Evolutionary conservation across 345 rosid genomes (phyloP).

Genomic region (Streptanthus diversifolius): DNA sequence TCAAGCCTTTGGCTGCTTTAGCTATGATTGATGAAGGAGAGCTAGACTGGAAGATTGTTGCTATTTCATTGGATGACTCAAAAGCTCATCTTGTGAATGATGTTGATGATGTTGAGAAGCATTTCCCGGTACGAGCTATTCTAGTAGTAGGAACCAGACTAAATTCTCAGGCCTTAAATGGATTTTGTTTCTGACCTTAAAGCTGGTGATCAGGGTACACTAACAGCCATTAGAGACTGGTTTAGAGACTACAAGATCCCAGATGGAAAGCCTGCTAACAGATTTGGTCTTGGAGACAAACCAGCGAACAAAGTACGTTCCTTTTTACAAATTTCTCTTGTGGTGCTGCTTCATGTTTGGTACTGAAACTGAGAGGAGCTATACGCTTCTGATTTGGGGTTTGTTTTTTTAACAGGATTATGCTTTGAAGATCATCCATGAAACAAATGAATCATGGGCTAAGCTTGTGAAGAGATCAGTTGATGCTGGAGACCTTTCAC

Average conservation of each 20-base stretch:
- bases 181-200: neutral
- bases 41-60: constrained; percentile 96
- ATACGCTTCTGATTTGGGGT: neutral
- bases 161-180: neutral
- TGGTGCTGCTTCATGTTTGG: neutral
- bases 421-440: constrained; percentile 72
- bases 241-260: constrained; percentile 96
- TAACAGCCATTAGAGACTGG: constrained; percentile 88
- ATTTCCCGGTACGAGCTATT: constrained; percentile 62
- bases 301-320: constrained; percentile 73
- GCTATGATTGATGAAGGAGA: constrained; percentile 99
- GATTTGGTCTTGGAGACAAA: constrained; percentile 90
- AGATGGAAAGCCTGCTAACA: constrained; percentile 97
- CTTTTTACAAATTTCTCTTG: neutral
- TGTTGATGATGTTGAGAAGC: constrained; percentile 81
- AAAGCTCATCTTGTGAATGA: constrained; percentile 90
- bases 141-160: constrained; percentile 14
- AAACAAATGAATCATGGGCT: constrained; percentile 83
- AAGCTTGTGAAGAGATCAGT: constrained; percentile 74
- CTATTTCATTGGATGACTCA: constrained; percentile 90
- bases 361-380: neutral
- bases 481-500: constrained; percentile 63
- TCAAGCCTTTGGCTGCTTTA: constrained; percentile 85
- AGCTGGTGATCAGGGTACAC: constrained; percentile 62
- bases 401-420: constrained; percentile 54